Percentiles rank a stretch among this genome's conserved stretches.
Evolutionary conservation across 2,329 filamentous ascomycete species (phyloP).

Genomic region (Bisporella sp.): DNA sequence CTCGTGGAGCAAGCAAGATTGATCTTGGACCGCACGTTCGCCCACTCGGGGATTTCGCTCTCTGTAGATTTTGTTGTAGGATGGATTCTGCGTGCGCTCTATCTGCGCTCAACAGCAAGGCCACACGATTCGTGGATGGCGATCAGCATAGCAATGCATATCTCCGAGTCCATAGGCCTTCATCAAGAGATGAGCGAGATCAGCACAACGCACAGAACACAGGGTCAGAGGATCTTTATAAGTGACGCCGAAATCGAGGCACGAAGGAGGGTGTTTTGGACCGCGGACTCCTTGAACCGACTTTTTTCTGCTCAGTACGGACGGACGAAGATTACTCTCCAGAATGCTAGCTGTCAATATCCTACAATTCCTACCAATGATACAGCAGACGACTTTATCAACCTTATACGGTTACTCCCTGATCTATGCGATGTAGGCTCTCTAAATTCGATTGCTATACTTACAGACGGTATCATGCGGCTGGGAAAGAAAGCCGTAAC

Average conservation of each 20-base stretch:
- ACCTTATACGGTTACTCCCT: background rate
- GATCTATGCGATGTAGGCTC: background rate
- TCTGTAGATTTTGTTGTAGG: constrained; percentile 15
- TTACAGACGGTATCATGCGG: background rate
- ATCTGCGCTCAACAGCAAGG: constrained; percentile 16
- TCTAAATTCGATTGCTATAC: background rate
- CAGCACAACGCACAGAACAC: background rate
- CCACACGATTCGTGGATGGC: constrained; percentile 21
- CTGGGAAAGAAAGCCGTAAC: background rate
- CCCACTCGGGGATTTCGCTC: constrained; percentile 1
- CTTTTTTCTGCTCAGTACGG: background rate
- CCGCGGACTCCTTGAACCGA: background rate
- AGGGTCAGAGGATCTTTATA: background rate
- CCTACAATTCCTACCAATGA: background rate
- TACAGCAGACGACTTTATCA: background rate
- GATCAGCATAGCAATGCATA: constrained; percentile 17
- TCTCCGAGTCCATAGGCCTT: constrained; percentile 20
- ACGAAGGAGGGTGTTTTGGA: background rate
- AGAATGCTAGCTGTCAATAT: background rate
- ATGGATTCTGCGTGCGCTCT: constrained; percentile 16
- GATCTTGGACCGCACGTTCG: background rate
- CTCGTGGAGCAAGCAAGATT: constrained; percentile 13
- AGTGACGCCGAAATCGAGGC: background rate
- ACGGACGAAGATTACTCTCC: background rate
- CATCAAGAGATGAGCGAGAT: constrained; percentile 14